Base-by-base conservation (phyloP, 179 eudicot genomes). In the Nepenthes alata region DNA sequence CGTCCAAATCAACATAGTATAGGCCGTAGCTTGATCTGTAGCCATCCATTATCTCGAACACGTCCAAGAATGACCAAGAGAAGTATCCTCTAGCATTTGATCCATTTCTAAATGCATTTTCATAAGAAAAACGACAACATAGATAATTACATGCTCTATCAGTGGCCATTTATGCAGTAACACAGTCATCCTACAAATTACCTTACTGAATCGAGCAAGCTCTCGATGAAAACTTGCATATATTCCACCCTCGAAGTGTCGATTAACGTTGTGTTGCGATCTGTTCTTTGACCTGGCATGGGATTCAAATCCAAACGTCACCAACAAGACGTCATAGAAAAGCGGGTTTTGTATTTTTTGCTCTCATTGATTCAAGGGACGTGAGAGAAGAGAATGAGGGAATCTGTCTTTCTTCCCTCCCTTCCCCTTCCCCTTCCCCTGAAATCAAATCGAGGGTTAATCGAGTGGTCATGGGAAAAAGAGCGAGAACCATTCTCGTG, bases 61-160 rank as follows among this genome's bases (percentile, higher is more conserved):
- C 49, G 64, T 87, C 95, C 49, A 87, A 5, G 74, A 83, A 85
- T 0, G 87, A 79, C 87, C 91, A 87, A 2, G 49, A 52, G 69
- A 85, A 81, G 67, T 85, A 88, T 35, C 91, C 95, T 70, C 63
- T 77, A 15, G 80, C 45, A 47, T 88, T 83, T 25, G 84, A 83
- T 49, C 87, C 89, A 57, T 83, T 83, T 73, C 91, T 81, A 67
- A 67, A 36, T 50, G 35, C 48, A 7, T 57, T 37, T 38, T 1
- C 10, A 35, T 34, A 15, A 11, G 12, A 3, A 37, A n/a, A 52
- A 4, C 8, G 2, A 41, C 45, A 41, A 41, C 8, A 7, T 7
- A 41, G 45, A 41, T 4, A 7, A 7, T 7, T 41, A 41, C 1
- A 41, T 1, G 6, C 45, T 41, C 45, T 41, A 7, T 41, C 45